Conservation (phyloP, 75 land plant genomes). For the Pseudotsuga menziesii region DNA sequence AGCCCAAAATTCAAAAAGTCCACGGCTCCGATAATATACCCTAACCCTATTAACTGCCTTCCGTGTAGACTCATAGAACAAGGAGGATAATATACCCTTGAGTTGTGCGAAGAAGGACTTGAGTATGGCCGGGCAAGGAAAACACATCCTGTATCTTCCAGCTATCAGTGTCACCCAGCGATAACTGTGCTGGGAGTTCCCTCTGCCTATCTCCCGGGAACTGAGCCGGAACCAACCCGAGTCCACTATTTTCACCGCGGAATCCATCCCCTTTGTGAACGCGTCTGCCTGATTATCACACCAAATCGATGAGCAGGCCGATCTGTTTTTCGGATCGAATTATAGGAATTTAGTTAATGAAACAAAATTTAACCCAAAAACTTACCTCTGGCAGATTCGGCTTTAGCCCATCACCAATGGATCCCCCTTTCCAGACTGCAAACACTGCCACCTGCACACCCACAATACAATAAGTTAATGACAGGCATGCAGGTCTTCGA, state of each 20-base stretch:
- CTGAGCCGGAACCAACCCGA: neutral
- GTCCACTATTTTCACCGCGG: neutral
- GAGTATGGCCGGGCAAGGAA: constrained; percentile 12
- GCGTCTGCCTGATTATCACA: neutral
- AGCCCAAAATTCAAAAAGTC: too few relatives aligned
- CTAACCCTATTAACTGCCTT: neutral
- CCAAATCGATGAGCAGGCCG: too few relatives aligned
- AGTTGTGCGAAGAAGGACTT: neutral
- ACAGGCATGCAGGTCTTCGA: too few relatives aligned
- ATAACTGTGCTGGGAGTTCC: too few relatives aligned
- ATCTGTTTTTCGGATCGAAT: too few relatives aligned
- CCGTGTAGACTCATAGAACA: constrained; percentile 9
- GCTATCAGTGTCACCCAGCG: constrained; percentile 3
- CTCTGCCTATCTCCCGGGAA: too few relatives aligned
- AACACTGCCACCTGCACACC: neutral
- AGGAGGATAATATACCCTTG: constrained; percentile 1
- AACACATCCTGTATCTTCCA: constrained; percentile 2
- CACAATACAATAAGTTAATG: too few relatives aligned
- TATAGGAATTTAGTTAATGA: too few relatives aligned
- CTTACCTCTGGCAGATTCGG: neutral
- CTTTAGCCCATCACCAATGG: neutral
- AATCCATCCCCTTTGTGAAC: neutral
- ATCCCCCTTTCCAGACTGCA: neutral
- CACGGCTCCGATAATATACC: too few relatives aligned
- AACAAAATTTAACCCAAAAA: neutral